Percentiles rank a stretch among this genome's conserved stretches.
phyloP scores from a whole-genome alignment of 2,329 filamentous ascomycete species.

The Ploettnerulaceae sp. region DNA sequence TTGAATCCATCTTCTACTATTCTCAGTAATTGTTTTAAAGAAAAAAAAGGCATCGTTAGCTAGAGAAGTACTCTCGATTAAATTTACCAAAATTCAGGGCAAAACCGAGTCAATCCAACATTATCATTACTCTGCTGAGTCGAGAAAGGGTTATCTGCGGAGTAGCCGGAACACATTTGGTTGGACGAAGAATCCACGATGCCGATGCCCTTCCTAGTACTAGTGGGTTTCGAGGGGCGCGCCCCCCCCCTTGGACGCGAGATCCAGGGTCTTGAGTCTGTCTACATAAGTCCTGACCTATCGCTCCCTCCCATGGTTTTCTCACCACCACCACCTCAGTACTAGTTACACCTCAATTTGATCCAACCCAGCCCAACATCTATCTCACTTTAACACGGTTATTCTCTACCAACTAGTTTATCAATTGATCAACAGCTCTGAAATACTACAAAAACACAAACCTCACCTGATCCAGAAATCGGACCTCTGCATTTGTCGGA shows the following conservation, averaged over 20 bases:
- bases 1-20: background rate
- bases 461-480: background rate
- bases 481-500: conserved; percentile 8
- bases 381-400: background rate
- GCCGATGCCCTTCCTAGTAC: conserved; percentile 19
- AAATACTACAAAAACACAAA: conserved; percentile 2
- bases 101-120: background rate
- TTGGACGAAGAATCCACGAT: conserved; percentile 20
- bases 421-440: conserved; percentile 4
- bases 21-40: too few species aligned
- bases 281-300: conserved; percentile 24
- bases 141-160: conserved; percentile 17
- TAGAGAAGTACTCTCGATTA: too few species aligned
- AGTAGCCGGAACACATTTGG: conserved; percentile 13
- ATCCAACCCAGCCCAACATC: too few species aligned
- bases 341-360: background rate
- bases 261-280: conserved; percentile 13
- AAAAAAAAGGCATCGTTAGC: too few species aligned
- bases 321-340: background rate
- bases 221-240: conserved; percentile 21
- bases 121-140: background rate
- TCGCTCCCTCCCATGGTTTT: conserved; percentile 15
- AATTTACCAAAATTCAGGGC: too few species aligned
- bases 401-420: conserved; percentile 13
- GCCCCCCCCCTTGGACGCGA: conserved; percentile 2